Percentiles rank a stretch among this genome's conserved stretches.
Evolutionary conservation across 306 rosid genomes (phyloP).

Genomic region (Psophocarpus tetragonolobus): DNA sequence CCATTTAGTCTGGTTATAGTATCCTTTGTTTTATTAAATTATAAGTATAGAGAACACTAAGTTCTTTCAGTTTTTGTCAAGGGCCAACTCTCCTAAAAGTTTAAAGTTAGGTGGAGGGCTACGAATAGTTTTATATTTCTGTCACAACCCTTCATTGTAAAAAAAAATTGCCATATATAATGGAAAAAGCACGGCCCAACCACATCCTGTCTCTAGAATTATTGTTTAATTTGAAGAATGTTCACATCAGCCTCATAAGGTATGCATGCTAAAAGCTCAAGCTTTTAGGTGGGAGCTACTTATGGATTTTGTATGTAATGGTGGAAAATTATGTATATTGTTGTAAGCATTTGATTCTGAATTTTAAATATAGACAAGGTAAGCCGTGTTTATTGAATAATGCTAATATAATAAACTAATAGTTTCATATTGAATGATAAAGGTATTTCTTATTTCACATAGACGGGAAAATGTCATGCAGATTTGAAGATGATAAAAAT

Average conservation of each 20-base stretch:
- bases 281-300: neutral
- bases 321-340: slow-evolving; percentile 1
- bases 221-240: slow-evolving; percentile 7
- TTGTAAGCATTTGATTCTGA: neutral
- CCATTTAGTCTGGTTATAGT: neutral
- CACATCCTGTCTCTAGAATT: slow-evolving; percentile 3
- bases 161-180: neutral
- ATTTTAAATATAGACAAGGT: neutral
- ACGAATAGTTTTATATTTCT: slow-evolving; percentile 1
- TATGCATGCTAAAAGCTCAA: slow-evolving; percentile 18
- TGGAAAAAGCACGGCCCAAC: slow-evolving; percentile 1
- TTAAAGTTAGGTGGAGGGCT: neutral
- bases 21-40: neutral
- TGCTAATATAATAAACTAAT: slow-evolving; percentile 13
- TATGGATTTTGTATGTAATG: neutral
- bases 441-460: slow-evolving; percentile 3
- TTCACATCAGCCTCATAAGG: neutral
- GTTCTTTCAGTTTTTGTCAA: neutral
- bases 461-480: slow-evolving; percentile 34
- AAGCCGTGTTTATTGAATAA: neutral
- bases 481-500: slow-evolving; percentile 83
- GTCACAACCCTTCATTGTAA: neutral
- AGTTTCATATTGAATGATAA: neutral
- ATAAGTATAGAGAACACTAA: neutral
- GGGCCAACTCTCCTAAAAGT: neutral